Percentiles rank a stretch among this genome's conserved stretches.
phyloP scores from a whole-genome alignment of 371 early-diverging fungal species.

The Mortierella sp. region DNA sequence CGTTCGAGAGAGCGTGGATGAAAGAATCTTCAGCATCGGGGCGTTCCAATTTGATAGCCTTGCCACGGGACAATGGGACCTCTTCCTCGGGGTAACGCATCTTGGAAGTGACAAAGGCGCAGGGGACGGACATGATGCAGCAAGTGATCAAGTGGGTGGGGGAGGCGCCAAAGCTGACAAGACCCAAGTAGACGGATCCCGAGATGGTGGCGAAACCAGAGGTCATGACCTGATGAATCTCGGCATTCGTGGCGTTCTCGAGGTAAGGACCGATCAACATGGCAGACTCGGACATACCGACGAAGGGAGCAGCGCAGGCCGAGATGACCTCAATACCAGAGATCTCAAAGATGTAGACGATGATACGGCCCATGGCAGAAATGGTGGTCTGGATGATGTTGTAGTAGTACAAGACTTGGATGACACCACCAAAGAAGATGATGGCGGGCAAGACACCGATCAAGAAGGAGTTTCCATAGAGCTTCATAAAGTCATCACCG shows the following conservation, averaged over 20 bases:
- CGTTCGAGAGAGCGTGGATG: slow-evolving; percentile 89
- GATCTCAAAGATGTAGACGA: slow-evolving; percentile 78
- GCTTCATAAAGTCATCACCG: slow-evolving; percentile 64
- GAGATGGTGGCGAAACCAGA: slow-evolving; percentile 93
- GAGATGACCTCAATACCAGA: slow-evolving; percentile 92
- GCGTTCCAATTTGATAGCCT: slow-evolving; percentile 66
- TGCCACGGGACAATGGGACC: slow-evolving; percentile 79
- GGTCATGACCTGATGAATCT: slow-evolving; percentile 90
- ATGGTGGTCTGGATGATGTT: slow-evolving; percentile 89
- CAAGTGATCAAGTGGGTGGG: slow-evolving; percentile 81
- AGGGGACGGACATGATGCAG: slow-evolving; percentile 94
- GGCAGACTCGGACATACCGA: slow-evolving; percentile 91
- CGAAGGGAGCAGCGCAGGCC: slow-evolving; percentile 87
- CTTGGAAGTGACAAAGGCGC: slow-evolving; percentile 89
- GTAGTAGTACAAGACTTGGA: slow-evolving; percentile 88
- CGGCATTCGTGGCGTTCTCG: slow-evolving; percentile 88
- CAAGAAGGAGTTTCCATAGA: slow-evolving; percentile 66
- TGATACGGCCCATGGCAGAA: slow-evolving; percentile 71
- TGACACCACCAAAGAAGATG: slow-evolving; percentile 90
- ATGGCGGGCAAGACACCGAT: slow-evolving; percentile 85
- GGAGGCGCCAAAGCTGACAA: slow-evolving; percentile 76
- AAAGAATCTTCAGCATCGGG: slow-evolving; percentile 79
- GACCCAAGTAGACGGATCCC: slow-evolving; percentile 85
- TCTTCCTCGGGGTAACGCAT: slow-evolving; percentile 90
- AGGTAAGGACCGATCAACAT: slow-evolving; percentile 87